Percentiles rank a stretch among this genome's conserved stretches.
phyloP scores from a whole-genome alignment of 768 basidiomycete species.

The Calocera viscosa region DNA sequence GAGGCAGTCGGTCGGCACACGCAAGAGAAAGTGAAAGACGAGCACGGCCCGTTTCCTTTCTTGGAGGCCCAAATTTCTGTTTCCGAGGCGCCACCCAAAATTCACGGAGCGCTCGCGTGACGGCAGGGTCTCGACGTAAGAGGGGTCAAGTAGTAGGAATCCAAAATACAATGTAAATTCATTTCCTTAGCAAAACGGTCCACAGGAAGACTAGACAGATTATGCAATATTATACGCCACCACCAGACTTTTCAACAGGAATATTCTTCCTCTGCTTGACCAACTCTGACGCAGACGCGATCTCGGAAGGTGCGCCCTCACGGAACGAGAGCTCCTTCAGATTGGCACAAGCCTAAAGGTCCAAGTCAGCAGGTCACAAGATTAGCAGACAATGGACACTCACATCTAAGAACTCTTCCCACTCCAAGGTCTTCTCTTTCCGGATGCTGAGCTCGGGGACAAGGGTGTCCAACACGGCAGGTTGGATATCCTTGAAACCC shows the following conservation, averaged over 20 bases:
- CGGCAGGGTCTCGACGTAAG: too few species aligned
- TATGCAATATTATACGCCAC: constrained; percentile 31
- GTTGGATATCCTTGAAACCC: constrained; percentile 40
- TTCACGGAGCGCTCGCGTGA: too few species aligned
- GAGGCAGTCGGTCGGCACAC: background rate
- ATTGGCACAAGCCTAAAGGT: constrained; percentile 52
- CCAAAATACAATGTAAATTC: constrained; percentile 7
- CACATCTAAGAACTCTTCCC: constrained; percentile 84
- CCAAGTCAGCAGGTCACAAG: background rate
- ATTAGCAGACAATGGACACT: constrained; percentile 20
- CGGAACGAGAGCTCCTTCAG: constrained; percentile 53
- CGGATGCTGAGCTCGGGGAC: constrained; percentile 30
- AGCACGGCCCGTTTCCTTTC: background rate
- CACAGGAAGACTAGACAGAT: background rate
- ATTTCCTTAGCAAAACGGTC: background rate
- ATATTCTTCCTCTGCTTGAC: constrained; percentile 33
- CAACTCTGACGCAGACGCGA: constrained; percentile 6
- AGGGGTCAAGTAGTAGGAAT: background rate
- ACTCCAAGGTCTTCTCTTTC: constrained; percentile 43
- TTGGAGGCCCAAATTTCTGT: background rate
- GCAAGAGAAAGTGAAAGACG: background rate
- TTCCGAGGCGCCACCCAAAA: background rate
- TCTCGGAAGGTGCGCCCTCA: constrained; percentile 26
- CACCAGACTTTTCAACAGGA: constrained; percentile 44
- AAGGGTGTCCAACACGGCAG: constrained; percentile 25